These are phyloP conservation scores for Pinus tabuliformis DNA, from an alignment of 75 land plant genomes.

Conservation along the genomic window DNA sequence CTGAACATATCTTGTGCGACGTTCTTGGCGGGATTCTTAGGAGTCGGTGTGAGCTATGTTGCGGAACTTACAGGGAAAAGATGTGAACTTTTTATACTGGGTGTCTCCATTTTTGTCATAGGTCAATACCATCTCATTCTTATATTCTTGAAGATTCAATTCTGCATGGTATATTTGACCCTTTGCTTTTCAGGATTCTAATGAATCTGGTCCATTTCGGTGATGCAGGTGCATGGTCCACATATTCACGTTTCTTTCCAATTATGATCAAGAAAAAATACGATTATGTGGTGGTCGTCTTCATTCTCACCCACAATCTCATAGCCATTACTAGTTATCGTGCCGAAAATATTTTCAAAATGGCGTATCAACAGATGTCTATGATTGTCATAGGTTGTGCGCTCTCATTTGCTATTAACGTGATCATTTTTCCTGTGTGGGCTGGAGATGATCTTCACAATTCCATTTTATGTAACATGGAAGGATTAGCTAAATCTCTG, in stretches of 20 bases:
- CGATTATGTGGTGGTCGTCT: slow-evolving; percentile 50
- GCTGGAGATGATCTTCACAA: slow-evolving; percentile 60
- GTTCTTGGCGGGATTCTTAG: slow-evolving; percentile 42
- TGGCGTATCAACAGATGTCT: slow-evolving; percentile 30
- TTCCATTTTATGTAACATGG: slow-evolving; percentile 26
- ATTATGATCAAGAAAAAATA: slow-evolving; percentile 32
- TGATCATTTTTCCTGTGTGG: slow-evolving; percentile 46
- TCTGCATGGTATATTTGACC: neutral
- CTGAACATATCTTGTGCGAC: slow-evolving; percentile 49
- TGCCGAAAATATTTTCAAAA: slow-evolving; percentile 11
- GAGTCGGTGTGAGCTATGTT: slow-evolving; percentile 25
- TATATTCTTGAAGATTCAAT: too few relatives aligned
- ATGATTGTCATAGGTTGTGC: slow-evolving; percentile 39
- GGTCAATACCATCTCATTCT: neutral
- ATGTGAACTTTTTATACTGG: slow-evolving; percentile 25
- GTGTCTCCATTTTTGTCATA: slow-evolving; percentile 24
- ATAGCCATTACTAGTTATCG: slow-evolving; percentile 42
- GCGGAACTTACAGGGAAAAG: slow-evolving; percentile 30
- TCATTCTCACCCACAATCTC: slow-evolving; percentile 51
- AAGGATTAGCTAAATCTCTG: slow-evolving; percentile 25
- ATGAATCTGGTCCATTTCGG: neutral
- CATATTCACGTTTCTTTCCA: slow-evolving; percentile 33
- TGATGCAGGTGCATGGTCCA: slow-evolving; percentile 26
- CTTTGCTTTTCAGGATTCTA: neutral
- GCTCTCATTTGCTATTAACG: slow-evolving; percentile 32